Conservation (phyloP, 2,329 filamentous ascomycete genomes). For the Grosmannia serpens region DNA sequence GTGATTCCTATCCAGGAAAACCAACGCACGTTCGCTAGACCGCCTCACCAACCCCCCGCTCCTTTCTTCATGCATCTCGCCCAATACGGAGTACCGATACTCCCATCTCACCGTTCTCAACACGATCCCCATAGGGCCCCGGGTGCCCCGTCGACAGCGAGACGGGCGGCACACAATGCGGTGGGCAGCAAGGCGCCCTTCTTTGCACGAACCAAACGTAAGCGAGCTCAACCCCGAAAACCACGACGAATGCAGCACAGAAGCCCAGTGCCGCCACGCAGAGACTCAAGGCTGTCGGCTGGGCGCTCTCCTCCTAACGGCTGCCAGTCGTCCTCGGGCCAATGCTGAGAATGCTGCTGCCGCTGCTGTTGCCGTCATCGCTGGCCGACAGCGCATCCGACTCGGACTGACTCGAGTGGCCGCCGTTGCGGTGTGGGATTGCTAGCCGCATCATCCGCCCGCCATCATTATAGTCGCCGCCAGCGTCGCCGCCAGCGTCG, state of each 20-base stretch:
- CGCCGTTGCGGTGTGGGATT: constrained; percentile 15
- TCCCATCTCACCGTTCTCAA: too few relatives aligned
- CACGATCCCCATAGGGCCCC: too few relatives aligned
- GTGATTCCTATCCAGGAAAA: too few relatives aligned
- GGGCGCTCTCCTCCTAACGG: not conserved
- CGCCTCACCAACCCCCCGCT: too few relatives aligned
- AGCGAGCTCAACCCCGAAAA: not conserved
- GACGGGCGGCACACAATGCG: too few relatives aligned
- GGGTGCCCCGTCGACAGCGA: too few relatives aligned
- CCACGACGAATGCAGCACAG: not conserved
- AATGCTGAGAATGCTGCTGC: not conserved
- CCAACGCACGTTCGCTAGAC: too few relatives aligned
- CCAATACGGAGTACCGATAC: too few relatives aligned
- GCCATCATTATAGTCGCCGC: not conserved
- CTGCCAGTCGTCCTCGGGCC: not conserved
- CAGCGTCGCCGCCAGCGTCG: not conserved
- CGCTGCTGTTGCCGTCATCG: constrained; percentile 10
- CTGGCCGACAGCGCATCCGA: constrained; percentile 11
- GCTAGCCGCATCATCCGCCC: constrained; percentile 15
- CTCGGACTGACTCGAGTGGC: constrained; percentile 6
- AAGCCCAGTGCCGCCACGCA: not conserved
- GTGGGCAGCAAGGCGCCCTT: too few relatives aligned
- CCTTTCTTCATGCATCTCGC: too few relatives aligned
- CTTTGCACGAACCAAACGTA: too few relatives aligned
- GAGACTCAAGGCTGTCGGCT: not conserved